A percentile compares a stretch with the other conserved stretches of the same genome.
Conservation (phyloP, 2,329 filamentous ascomycete genomes). For the Gnomoniopsis sp. region DNA sequence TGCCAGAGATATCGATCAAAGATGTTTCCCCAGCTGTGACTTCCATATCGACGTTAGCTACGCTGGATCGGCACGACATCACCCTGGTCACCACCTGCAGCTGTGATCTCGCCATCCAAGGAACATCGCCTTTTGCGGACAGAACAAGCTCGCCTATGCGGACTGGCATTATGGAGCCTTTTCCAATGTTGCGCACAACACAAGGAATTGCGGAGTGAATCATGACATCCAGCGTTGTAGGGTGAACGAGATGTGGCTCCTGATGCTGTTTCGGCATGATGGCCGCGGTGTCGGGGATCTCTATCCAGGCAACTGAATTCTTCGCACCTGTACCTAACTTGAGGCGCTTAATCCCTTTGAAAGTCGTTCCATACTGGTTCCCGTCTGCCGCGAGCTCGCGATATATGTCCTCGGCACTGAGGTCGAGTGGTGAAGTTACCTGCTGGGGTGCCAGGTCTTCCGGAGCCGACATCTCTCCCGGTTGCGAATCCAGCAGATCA, state of each 20-base stretch:
- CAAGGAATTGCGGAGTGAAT: background rate
- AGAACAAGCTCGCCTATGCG: conserved; percentile 1
- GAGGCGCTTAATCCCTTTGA: background rate
- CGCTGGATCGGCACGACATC: too few relatives aligned
- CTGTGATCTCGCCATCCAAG: background rate
- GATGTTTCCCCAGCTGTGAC: too few relatives aligned
- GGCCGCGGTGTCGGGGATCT: background rate
- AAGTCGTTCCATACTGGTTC: background rate
- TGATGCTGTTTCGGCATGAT: background rate
- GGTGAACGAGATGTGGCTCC: background rate
- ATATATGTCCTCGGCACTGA: too few relatives aligned
- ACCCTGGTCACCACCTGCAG: too few relatives aligned
- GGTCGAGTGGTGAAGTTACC: too few relatives aligned
- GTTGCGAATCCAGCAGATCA: too few relatives aligned
- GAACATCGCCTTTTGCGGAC: too few relatives aligned
- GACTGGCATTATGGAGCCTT: background rate
- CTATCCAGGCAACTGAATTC: background rate
- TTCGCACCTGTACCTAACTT: background rate
- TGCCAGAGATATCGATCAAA: too few relatives aligned
- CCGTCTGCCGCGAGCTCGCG: too few relatives aligned
- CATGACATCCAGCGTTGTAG: background rate
- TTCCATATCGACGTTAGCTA: too few relatives aligned
- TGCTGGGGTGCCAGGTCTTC: too few relatives aligned
- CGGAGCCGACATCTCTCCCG: too few relatives aligned
- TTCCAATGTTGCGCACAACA: background rate